Percentiles rank a stretch among this genome's conserved stretches.
phyloP scores from a whole-genome alignment of 768 basidiomycete species.

The Tricholoma terreum region DNA sequence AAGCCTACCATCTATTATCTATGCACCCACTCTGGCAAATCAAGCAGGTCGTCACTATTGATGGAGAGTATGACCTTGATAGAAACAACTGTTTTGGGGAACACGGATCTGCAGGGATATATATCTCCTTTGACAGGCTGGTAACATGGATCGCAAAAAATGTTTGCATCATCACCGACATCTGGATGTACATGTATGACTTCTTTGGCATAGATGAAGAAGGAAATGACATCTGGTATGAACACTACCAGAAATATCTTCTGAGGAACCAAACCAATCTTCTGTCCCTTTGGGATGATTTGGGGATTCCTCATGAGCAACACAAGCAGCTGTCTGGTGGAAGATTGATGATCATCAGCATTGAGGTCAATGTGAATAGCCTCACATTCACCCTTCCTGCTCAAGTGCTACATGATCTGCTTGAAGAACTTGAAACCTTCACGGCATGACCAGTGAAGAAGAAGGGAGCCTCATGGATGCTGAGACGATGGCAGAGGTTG shows the following conservation, averaged over 20 bases:
- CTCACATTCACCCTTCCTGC: too few species aligned
- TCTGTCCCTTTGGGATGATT: conserved; percentile 32
- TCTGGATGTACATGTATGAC: not conserved
- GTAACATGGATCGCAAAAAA: too few species aligned
- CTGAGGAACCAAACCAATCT: too few species aligned
- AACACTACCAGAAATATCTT: not conserved
- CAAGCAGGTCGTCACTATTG: conserved; percentile 24
- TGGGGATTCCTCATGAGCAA: conserved; percentile 38
- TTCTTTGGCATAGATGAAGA: not conserved
- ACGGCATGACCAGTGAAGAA: too few species aligned
- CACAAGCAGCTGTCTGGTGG: conserved; percentile 36
- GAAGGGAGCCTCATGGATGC: not conserved
- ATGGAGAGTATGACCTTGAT: conserved; percentile 20
- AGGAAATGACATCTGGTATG: not conserved
- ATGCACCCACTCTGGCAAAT: conserved; percentile 29
- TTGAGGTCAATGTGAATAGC: too few species aligned
- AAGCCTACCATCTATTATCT: too few species aligned
- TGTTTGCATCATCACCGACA: not conserved
- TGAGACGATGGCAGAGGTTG: too few species aligned
- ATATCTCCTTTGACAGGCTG: too few species aligned
- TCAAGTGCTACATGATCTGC: not conserved
- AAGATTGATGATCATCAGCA: too few species aligned
- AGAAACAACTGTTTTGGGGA: too few species aligned
- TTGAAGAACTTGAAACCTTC: not conserved
- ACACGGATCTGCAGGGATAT: too few species aligned